A percentile compares a stretch with the other conserved stretches of the same genome.
Evolutionary conservation across 768 basidiomycete species (phyloP).

Genomic region (Tulasnella sp.): DNA sequence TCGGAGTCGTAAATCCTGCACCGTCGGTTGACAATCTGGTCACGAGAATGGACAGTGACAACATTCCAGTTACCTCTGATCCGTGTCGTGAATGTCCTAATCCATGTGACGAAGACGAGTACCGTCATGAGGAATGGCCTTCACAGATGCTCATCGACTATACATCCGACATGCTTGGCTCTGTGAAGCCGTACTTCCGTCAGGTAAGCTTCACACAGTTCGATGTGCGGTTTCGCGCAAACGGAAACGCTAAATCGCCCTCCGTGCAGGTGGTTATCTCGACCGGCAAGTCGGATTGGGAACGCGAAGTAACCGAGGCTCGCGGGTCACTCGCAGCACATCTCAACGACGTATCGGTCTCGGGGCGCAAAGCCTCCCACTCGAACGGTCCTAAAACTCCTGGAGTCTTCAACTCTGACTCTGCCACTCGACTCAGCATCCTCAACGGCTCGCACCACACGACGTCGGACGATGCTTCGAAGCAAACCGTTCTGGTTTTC

Average conservation of each 20-base stretch:
- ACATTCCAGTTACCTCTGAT: slow-evolving; percentile 42
- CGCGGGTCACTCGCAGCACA: slow-evolving; percentile 70
- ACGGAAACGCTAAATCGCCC: background rate
- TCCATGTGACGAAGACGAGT: slow-evolving; percentile 40
- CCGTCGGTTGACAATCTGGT: slow-evolving; percentile 16
- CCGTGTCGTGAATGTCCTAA: slow-evolving; percentile 42
- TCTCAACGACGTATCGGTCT: slow-evolving; percentile 39
- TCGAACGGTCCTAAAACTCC: slow-evolving; percentile 40
- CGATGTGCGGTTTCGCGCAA: background rate
- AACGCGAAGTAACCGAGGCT: slow-evolving; percentile 72
- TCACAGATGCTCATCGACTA: slow-evolving; percentile 62
- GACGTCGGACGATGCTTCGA: slow-evolving; percentile 62
- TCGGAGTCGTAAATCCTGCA: background rate
- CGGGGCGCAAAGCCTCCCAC: slow-evolving; percentile 30
- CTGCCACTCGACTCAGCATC: slow-evolving; percentile 64
- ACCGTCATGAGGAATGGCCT: slow-evolving; percentile 71
- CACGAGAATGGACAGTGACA: slow-evolving; percentile 35
- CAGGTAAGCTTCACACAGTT: slow-evolving; percentile 55
- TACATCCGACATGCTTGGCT: slow-evolving; percentile 81
- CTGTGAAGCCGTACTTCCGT: slow-evolving; percentile 79
- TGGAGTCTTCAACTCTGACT: slow-evolving; percentile 63
- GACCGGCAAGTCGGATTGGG: slow-evolving; percentile 90
- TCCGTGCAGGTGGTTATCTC: slow-evolving; percentile 74
- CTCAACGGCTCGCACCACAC: slow-evolving; percentile 84
- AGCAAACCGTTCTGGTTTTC: slow-evolving; percentile 83